Evolutionary conservation across 176 grass and related monocot species (phyloP), one percentile per base, ranked within the genome.

Genomic region (Oryza australiensis): DNA sequence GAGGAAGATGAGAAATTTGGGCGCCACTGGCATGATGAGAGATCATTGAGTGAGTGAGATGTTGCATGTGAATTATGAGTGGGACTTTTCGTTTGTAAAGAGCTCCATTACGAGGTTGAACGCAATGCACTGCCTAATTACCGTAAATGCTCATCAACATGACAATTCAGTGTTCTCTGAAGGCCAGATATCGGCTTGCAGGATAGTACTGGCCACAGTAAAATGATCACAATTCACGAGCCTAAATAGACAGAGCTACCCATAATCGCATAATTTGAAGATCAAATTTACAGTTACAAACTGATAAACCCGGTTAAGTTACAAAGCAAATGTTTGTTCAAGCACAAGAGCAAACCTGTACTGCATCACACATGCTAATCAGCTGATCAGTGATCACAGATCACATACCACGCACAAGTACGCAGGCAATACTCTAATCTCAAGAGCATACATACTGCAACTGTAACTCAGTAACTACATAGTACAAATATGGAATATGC

Each of bases 401-500:
- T 0, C 40, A 70, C 53, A 62, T 16, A 49, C 62, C 74, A 57
- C 15, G 27, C 32, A 35, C 9, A 60, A 60, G 55, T 8, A 16
- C 49, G 22, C 22, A 59, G 2, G 6, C 20, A 22, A 4, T n/a
- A 26, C 4, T 64, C 34, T 29, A 37, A 37, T 75, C 48, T 68
- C 20, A 60, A 48, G 12, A 41, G 46, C 72, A 65, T 30, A 22
- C 33, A 64, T 37, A 22, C 34, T 64, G 22, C 24, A 60, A 76
- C 64, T 41, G 42, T 40, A 64, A 40, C 66, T 89, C 51, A 32
- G 42, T 41, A 64, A 41, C 59, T 89, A 82, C 16, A 34, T 22
- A 53, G 41, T 14, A 57, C 59, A 27, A 86, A 28, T 37, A 35
- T 78, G 15, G 38, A 68, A 32, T 86, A 86, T 22, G 72, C 73